Percentiles rank a stretch among this genome's conserved stretches.
phyloP scores from a whole-genome alignment of 2,329 filamentous ascomycete genomes.

The Aplosporella prunicola region DNA sequence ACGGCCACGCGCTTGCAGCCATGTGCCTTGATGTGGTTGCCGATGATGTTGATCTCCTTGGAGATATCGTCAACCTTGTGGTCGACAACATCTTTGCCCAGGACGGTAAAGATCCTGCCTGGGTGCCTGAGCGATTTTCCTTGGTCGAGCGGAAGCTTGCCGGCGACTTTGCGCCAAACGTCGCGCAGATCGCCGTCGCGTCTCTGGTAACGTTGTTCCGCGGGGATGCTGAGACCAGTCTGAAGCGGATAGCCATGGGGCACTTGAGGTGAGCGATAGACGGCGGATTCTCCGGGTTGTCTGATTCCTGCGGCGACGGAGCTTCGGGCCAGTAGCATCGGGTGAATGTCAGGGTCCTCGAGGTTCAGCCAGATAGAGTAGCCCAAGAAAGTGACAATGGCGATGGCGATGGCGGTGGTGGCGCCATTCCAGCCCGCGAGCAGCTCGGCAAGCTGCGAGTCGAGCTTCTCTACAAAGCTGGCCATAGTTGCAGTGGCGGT shows the following conservation, averaged over 20 bases:
- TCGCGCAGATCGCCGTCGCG: conserved; percentile 85
- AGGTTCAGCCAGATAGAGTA: conserved; percentile 59
- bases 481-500: conserved; percentile 29
- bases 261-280: conserved; percentile 74
- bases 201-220: conserved; percentile 56
- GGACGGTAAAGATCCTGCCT: conserved; percentile 69
- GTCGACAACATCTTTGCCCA: conserved; percentile 66
- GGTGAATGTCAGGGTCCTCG: conserved; percentile 80
- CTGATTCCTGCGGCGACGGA: conserved; percentile 68
- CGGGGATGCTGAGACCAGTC: conserved; percentile 9
- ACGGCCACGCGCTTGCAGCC: conserved; percentile 68
- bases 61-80: conserved; percentile 63
- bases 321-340: conserved; percentile 81
- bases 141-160: conserved; percentile 54
- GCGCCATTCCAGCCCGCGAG: conserved; percentile 74
- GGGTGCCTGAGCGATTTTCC: conserved; percentile 50
- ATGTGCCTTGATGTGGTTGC: conserved; percentile 61
- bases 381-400: conserved; percentile 57
- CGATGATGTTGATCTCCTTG: conserved; percentile 79
- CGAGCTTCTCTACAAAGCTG: conserved; percentile 54
- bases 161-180: conserved; percentile 69
- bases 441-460: conserved; percentile 59
- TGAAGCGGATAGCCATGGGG: conserved; percentile 58
- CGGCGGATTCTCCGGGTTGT: conserved; percentile 72
- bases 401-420: conserved; percentile 61